Evolutionary conservation across 352 stramenopile species (phyloP).

Genomic region (Pythium graminicola): DNA sequence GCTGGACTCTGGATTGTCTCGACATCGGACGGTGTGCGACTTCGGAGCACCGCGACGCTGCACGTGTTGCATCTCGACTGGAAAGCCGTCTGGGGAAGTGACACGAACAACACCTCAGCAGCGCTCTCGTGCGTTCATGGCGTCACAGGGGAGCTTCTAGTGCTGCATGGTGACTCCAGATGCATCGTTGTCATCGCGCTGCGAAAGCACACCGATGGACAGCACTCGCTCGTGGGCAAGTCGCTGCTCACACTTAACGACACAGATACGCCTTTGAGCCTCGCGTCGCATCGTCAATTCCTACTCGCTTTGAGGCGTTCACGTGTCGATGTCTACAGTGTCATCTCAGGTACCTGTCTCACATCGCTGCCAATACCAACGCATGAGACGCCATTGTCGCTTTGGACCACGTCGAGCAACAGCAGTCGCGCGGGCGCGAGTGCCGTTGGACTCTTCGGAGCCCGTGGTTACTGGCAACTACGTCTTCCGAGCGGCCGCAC

Average conservation of each 20-base stretch:
- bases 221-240: slow-evolving; percentile 3
- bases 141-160: slow-evolving; percentile 70
- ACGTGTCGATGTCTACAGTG: slow-evolving; percentile 40
- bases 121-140: slow-evolving; percentile 48
- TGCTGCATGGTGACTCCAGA: slow-evolving; percentile 31
- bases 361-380: slow-evolving; percentile 30
- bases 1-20: slow-evolving; percentile 73
- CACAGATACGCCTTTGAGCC: neutral
- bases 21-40: slow-evolving; percentile 36
- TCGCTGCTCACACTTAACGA: slow-evolving; percentile 8
- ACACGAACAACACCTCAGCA: neutral
- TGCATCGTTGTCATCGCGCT: slow-evolving; percentile 38
- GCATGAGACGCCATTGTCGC: slow-evolving; percentile 3
- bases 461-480: slow-evolving; percentile 59
- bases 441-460: slow-evolving; percentile 47
- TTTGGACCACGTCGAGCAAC: slow-evolving; percentile 13
- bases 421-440: slow-evolving; percentile 30
- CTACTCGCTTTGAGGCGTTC: slow-evolving; percentile 23
- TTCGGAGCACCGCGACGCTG: slow-evolving; percentile 49
- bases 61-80: slow-evolving; percentile 35
- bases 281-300: slow-evolving; percentile 43
- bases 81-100: slow-evolving; percentile 18
- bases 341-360: slow-evolving; percentile 42
- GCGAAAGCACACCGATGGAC: neutral
- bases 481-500: slow-evolving; percentile 41